A percentile compares a stretch with the other conserved stretches of the same genome.
Conservation (phyloP, 179 eudicot species). For the Beta corolliflora region DNA sequence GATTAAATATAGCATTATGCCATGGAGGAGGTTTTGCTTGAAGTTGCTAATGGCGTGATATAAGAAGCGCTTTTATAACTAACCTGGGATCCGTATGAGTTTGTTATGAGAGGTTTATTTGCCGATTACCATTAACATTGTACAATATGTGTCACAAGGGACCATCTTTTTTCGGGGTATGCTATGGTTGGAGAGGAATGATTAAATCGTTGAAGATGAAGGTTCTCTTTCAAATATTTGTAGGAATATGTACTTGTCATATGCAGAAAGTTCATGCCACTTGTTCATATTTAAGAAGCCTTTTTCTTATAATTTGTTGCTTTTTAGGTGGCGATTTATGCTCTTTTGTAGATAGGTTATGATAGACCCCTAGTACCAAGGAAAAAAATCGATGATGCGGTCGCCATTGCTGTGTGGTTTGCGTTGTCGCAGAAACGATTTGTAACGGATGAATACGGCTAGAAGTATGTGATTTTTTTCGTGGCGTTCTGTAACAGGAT, state of each 20-base stretch:
- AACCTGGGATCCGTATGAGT: neutral
- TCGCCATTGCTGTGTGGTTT: too few species aligned
- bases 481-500: too few species aligned
- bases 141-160: neutral
- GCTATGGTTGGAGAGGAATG: neutral
- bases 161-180: neutral
- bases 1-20: neutral
- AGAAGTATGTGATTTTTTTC: too few species aligned
- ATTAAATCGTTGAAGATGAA: neutral
- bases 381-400: too few species aligned
- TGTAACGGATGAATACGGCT: too few species aligned
- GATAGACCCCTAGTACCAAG: too few species aligned
- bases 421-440: too few species aligned
- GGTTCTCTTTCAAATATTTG: neutral
- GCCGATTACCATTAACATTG: neutral
- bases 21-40: neutral
- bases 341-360: too few species aligned
- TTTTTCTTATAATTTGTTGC: too few species aligned
- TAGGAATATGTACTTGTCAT: neutral
- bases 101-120: neutral
- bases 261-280: neutral
- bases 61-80: neutral
- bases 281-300: neutral
- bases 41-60: neutral
- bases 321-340: too few species aligned